Percentiles rank a stretch among this genome's conserved stretches.
These are phyloP conservation scores for Sonneratia caseolaris DNA, from an alignment of 345 rosid genomes.

Conservation along the genomic window DNA sequence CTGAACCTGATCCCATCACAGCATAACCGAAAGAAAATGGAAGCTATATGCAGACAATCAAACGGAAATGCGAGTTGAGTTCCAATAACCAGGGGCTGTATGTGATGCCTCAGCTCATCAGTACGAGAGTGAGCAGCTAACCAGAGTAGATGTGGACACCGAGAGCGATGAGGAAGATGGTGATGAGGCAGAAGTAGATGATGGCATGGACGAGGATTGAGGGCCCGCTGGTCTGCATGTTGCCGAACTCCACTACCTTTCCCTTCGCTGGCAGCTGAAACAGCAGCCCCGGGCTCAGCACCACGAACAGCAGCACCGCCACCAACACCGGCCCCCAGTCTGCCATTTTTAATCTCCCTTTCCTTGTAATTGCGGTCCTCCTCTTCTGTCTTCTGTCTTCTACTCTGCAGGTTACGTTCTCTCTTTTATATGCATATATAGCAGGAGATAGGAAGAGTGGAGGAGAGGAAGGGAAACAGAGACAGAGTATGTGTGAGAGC, in stretches of 20 bases:
- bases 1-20: no score
- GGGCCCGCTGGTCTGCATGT: slow-evolving; percentile 67
- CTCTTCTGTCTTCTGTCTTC: slow-evolving; percentile 10
- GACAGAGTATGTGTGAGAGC: background rate
- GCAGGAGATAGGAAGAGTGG: background rate
- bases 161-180: slow-evolving; percentile 63
- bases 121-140: slow-evolving; percentile 10
- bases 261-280: slow-evolving; percentile 72
- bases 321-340: slow-evolving; percentile 92
- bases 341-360: slow-evolving; percentile 37
- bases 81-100: no score
- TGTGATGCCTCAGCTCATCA: no score
- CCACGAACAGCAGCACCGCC: slow-evolving; percentile 70
- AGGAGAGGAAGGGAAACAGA: background rate
- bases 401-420: slow-evolving; percentile 1
- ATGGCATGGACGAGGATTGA: slow-evolving; percentile 65
- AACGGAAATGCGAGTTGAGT: no score
- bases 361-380: background rate
- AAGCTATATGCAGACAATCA: no score
- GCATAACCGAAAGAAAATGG: no score
- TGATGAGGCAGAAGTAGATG: slow-evolving; percentile 71
- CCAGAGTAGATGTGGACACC: slow-evolving; percentile 64
- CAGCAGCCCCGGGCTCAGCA: slow-evolving; percentile 71
- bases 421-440: background rate
- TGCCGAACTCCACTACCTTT: slow-evolving; percentile 57